phyloP scores from a whole-genome alignment of 495 filamentous ascomycete genomes.

The Aspergillus sclerotioniger region DNA sequence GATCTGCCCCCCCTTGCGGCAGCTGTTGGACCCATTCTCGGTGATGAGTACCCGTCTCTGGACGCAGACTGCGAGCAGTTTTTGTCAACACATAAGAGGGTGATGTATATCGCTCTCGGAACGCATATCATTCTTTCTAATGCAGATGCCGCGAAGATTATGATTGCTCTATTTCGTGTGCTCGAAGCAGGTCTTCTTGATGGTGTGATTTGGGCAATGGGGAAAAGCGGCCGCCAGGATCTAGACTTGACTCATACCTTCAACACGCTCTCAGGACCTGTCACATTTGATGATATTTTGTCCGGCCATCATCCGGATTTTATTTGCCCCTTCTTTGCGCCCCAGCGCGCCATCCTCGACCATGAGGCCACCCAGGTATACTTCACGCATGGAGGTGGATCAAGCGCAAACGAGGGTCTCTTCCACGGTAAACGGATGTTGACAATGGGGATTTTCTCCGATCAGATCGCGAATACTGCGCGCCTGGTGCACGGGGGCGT shows the following conservation, averaged over 20 bases:
- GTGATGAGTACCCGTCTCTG: conserved; percentile 26
- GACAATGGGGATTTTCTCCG: conserved; percentile 32
- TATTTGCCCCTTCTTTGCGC: conserved; percentile 28
- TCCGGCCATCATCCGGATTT: conserved; percentile 22
- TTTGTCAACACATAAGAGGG: conserved; percentile 16
- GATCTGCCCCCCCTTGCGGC: conserved; percentile 36
- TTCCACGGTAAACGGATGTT: conserved; percentile 35
- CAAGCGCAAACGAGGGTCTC: conserved; percentile 37
- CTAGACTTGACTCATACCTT: conserved; percentile 16
- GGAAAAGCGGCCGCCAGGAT: conserved; percentile 17
- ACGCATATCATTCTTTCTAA: conserved; percentile 35
- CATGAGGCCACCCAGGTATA: conserved; percentile 26
- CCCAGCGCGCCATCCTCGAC: conserved; percentile 35
- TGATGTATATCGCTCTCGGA: conserved; percentile 38
- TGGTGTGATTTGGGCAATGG: conserved; percentile 37
- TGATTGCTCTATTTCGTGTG: conserved; percentile 21
- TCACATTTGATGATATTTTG: conserved; percentile 23
- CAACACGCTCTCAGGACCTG: background rate
- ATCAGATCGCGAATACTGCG: conserved; percentile 32
- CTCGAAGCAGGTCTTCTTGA: conserved; percentile 30
- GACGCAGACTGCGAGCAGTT: conserved; percentile 22
- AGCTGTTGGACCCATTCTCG: conserved; percentile 35
- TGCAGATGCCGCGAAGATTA: conserved; percentile 22
- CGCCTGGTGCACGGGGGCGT: conserved; percentile 31
- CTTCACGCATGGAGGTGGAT: conserved; percentile 36